These are phyloP conservation scores for Trichoderma reesei DNA, from an alignment of 495 filamentous ascomycete species.

Conservation along the genomic window DNA sequence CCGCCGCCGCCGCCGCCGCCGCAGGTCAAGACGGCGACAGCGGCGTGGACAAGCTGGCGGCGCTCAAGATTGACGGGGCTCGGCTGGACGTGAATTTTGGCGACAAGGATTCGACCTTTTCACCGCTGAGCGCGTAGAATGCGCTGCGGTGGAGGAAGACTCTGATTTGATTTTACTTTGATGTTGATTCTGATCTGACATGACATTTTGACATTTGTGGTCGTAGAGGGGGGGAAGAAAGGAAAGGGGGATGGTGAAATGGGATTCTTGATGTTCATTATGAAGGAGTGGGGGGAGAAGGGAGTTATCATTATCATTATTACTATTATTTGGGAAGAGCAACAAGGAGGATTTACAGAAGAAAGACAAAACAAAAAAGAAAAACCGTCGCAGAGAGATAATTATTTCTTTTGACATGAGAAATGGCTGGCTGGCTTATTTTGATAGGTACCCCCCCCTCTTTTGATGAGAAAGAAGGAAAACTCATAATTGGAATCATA, in stretches of 20 bases:
- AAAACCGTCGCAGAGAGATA: not conserved
- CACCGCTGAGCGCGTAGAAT: not conserved
- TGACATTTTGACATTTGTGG: not conserved
- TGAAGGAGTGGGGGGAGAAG: no score
- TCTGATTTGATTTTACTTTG: no score
- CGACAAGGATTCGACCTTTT: not conserved
- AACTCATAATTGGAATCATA: no score
- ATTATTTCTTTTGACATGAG: not conserved
- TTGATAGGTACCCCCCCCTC: no score
- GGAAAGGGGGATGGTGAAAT: no score
- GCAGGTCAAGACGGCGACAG: constrained; percentile 15
- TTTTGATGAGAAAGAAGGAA: no score
- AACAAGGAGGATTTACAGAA: not conserved
- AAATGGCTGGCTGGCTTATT: not conserved
- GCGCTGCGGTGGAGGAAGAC: constrained; percentile 11
- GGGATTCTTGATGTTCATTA: no score
- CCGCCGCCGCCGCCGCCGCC: constrained; percentile 38
- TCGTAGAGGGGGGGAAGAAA: no score
- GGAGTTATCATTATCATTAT: no score
- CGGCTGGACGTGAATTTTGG: not conserved
- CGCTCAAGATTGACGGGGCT: constrained; percentile 10
- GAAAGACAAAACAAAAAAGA: not conserved
- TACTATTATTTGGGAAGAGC: no score
- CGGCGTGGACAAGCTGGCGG: constrained; percentile 9
- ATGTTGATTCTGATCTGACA: no score